Evolutionary conservation across 2,329 filamentous ascomycete genomes (phyloP).

Genomic region (Colletotrichum spinosum): DNA sequence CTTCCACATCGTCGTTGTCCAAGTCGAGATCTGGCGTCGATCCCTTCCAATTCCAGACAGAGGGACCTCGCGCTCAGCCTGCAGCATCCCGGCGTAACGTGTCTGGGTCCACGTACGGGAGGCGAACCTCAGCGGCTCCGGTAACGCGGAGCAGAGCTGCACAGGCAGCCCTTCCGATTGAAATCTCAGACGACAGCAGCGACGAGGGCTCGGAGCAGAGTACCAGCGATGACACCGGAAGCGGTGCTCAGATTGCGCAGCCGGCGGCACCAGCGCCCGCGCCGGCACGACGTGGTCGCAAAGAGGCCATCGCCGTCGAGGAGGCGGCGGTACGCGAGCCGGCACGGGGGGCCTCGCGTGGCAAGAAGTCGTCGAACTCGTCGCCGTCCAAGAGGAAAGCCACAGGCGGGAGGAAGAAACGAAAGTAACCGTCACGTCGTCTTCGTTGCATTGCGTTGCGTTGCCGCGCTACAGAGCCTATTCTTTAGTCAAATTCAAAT

Average conservation of each 20-base stretch:
- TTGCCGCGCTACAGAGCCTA: slow-evolving; percentile 25
- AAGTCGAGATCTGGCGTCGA: slow-evolving; percentile 49
- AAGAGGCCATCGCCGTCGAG: slow-evolving; percentile 54
- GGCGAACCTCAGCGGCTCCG: slow-evolving; percentile 43
- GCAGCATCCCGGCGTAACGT: slow-evolving; percentile 51
- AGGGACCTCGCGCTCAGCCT: slow-evolving; percentile 53
- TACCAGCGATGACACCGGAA: slow-evolving; percentile 51
- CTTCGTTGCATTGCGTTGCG: slow-evolving; percentile 4
- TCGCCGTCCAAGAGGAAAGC: slow-evolving; percentile 56
- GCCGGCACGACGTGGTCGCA: slow-evolving; percentile 38
- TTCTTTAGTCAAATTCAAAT: slow-evolving; percentile 9
- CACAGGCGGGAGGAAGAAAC: slow-evolving; percentile 46
- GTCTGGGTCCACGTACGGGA: slow-evolving; percentile 49
- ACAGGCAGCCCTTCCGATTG: slow-evolving; percentile 44
- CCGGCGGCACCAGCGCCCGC: slow-evolving; percentile 35
- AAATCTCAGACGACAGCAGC: slow-evolving; percentile 44
- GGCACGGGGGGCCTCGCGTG: slow-evolving; percentile 45
- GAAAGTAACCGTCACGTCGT: slow-evolving; percentile 44
- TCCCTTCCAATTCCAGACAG: slow-evolving; percentile 66
- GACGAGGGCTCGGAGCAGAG: slow-evolving; percentile 46
- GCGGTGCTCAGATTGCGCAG: slow-evolving; percentile 49
- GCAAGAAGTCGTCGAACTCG: slow-evolving; percentile 53
- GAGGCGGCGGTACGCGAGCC: slow-evolving; percentile 45
- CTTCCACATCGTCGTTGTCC: slow-evolving; percentile 45
- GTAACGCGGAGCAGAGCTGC: slow-evolving; percentile 47